Conservation (phyloP, 2,329 filamentous ascomycete species). For the Ophiostoma australiae region DNA sequence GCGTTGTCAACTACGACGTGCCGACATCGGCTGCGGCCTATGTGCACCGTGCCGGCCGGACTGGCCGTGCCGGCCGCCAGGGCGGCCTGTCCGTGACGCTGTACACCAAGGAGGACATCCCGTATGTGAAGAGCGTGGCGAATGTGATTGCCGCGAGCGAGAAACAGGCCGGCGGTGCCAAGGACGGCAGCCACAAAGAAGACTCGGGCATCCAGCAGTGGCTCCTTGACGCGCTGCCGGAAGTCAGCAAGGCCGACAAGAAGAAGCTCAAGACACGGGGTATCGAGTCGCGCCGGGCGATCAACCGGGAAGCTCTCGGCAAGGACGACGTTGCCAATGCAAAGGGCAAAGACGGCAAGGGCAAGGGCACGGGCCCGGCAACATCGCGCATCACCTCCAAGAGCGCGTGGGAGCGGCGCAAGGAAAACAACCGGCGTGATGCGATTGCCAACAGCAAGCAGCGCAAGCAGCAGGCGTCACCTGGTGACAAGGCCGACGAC, state of each 20-base stretch:
- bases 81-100: slow-evolving; percentile 89
- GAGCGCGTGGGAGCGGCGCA: slow-evolving; percentile 67
- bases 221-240: slow-evolving; percentile 82
- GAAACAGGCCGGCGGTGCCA: slow-evolving; percentile 51
- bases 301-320: not conserved
- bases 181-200: not conserved
- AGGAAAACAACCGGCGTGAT: slow-evolving; percentile 61
- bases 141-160: slow-evolving; percentile 86
- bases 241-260: slow-evolving; percentile 75
- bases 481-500: slow-evolving; percentile 19
- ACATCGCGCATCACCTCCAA: slow-evolving; percentile 69
- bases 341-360: not conserved
- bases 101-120: slow-evolving; percentile 92
- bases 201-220: slow-evolving; percentile 61
- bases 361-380: slow-evolving; percentile 12
- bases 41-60: slow-evolving; percentile 88
- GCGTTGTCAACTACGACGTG: slow-evolving; percentile 96
- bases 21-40: slow-evolving; percentile 86
- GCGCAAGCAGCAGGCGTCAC: slow-evolving; percentile 40
- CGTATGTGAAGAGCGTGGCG: slow-evolving; percentile 81
- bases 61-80: slow-evolving; percentile 78
- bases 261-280: slow-evolving; percentile 77
- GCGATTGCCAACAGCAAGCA: slow-evolving; percentile 59
- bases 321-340: slow-evolving; percentile 11
- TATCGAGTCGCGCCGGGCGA: slow-evolving; percentile 61